Evolutionary conservation across 2,329 filamentous ascomycete genomes (phyloP).

Genomic region (Cercospora zeae-maydis): DNA sequence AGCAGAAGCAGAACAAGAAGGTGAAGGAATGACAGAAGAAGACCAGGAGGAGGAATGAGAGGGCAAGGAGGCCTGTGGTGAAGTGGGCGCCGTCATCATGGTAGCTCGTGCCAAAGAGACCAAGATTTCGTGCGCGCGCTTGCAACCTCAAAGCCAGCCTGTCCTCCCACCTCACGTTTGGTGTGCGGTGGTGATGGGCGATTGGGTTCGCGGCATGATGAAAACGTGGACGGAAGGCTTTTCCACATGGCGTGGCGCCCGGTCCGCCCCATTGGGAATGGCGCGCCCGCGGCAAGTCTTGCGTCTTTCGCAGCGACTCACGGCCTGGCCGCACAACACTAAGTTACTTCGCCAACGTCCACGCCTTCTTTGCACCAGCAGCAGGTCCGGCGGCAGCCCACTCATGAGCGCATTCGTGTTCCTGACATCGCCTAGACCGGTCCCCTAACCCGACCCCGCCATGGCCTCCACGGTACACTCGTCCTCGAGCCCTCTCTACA

Average conservation of each 20-base stretch:
- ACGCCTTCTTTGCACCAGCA: background rate
- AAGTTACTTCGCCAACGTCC: background rate
- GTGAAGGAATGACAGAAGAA: constrained; percentile 7
- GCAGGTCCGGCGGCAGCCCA: constrained; percentile 4
- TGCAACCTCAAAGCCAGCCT: constrained; percentile 8
- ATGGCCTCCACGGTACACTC: constrained; percentile 17
- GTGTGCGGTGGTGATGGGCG: constrained; percentile 5
- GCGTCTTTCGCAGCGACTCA: background rate
- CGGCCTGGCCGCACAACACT: background rate
- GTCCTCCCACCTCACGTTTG: constrained; percentile 2
- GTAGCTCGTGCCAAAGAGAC: constrained; percentile 11
- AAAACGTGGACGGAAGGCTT: constrained; percentile 4
- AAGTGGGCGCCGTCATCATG: constrained; percentile 14
- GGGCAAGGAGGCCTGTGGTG: constrained; percentile 18
- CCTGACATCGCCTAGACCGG: constrained; percentile 34
- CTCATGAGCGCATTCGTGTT: constrained; percentile 31
- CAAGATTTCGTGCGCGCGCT: constrained; percentile 5
- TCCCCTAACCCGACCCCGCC: constrained; percentile 23
- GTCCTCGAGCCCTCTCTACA: background rate
- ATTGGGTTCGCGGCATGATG: constrained; percentile 2
- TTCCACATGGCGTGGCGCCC: background rate
- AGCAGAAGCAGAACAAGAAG: constrained; percentile 11
- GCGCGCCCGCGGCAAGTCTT: background rate
- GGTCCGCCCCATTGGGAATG: background rate
- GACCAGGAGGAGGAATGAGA: constrained; percentile 18